Evolutionary conservation across 345 rosid genomes (phyloP).

Genomic region (Bruguiera parviflora): DNA sequence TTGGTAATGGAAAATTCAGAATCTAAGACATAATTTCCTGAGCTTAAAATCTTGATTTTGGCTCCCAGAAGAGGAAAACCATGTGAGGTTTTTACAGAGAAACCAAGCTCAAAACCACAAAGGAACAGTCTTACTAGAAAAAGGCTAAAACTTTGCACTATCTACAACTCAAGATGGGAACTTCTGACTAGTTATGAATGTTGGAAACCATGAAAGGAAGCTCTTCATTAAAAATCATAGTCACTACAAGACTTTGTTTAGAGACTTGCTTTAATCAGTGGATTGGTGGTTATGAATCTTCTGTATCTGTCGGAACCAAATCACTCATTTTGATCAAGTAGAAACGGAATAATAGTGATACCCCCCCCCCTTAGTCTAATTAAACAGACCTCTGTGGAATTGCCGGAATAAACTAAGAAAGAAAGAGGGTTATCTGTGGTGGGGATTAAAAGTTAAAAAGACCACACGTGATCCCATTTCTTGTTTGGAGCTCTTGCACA

Average conservation of each 20-base stretch:
- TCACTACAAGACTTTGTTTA: not conserved
- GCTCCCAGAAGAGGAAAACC: not conserved
- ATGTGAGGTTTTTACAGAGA: not conserved
- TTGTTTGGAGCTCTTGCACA: not conserved
- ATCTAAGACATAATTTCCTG: not conserved
- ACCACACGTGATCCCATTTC: not conserved
- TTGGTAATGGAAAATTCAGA: not conserved
- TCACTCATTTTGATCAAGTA: constrained; percentile 6
- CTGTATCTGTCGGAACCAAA: not conserved
- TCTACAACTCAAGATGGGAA: constrained; percentile 1
- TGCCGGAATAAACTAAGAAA: not conserved
- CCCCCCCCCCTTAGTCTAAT: constrained; percentile 1
- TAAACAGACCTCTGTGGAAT: not conserved
- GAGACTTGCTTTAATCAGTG: not conserved
- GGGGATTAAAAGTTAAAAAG: not conserved
- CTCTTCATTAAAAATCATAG: too few relatives aligned
- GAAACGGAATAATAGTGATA: not conserved
- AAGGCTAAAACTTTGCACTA: not conserved
- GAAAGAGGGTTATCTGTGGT: not conserved
- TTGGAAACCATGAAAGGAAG: not conserved
- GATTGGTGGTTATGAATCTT: not conserved
- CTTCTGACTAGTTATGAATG: not conserved
- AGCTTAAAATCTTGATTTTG: constrained; percentile 1
- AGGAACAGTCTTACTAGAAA: not conserved
- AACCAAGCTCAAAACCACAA: not conserved